A percentile compares a stretch with the other conserved stretches of the same genome.
Conservation (phyloP, 805 yeast species). For the Pichia paraexigua region DNA sequence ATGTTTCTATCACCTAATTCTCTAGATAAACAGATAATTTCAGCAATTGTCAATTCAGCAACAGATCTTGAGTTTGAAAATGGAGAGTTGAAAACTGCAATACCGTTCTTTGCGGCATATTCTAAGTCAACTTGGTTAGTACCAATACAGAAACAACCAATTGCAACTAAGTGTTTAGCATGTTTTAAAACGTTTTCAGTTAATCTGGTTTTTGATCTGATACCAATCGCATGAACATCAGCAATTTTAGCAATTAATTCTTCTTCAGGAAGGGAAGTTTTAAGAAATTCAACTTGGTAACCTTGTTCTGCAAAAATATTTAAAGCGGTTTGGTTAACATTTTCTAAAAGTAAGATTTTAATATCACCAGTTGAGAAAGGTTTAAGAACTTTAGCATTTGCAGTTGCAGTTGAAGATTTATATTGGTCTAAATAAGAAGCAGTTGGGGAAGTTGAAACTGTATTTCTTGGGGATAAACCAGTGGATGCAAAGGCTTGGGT, state of each 20-base stretch:
- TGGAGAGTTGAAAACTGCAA: slow-evolving; percentile 88
- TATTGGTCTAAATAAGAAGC: slow-evolving; percentile 53
- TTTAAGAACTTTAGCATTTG: slow-evolving; percentile 66
- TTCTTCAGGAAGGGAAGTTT: slow-evolving; percentile 82
- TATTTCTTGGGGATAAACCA: slow-evolving; percentile 45
- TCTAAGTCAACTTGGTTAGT: slow-evolving; percentile 95
- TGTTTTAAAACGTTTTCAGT: slow-evolving; percentile 70
- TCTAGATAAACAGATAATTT: slow-evolving; percentile 88
- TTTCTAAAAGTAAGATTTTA: slow-evolving; percentile 84
- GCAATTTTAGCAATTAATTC: slow-evolving; percentile 90
- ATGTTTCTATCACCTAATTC: slow-evolving; percentile 95
- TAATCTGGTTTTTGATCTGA: slow-evolving; percentile 92
- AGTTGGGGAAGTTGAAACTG: slow-evolving; percentile 80
- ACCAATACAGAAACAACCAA: slow-evolving; percentile 99
- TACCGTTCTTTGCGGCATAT: slow-evolving; percentile 85
- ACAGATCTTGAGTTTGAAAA: slow-evolving; percentile 98
- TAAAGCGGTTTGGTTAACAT: slow-evolving; percentile 89
- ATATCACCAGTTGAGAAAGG: slow-evolving; percentile 95
- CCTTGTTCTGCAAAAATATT: slow-evolving; percentile 83
- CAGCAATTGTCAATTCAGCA: slow-evolving; percentile 95
- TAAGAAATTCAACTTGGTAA: slow-evolving; percentile 92
- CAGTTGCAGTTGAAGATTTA: slow-evolving; percentile 36
- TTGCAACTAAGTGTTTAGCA: slow-evolving; percentile 81
- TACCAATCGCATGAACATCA: slow-evolving; percentile 94
- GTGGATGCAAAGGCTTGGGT: slow-evolving; percentile 49